Percentiles rank a stretch among this genome's conserved stretches.
Conservation (phyloP, 805 yeast genomes). For the Candida hungchunana region DNA sequence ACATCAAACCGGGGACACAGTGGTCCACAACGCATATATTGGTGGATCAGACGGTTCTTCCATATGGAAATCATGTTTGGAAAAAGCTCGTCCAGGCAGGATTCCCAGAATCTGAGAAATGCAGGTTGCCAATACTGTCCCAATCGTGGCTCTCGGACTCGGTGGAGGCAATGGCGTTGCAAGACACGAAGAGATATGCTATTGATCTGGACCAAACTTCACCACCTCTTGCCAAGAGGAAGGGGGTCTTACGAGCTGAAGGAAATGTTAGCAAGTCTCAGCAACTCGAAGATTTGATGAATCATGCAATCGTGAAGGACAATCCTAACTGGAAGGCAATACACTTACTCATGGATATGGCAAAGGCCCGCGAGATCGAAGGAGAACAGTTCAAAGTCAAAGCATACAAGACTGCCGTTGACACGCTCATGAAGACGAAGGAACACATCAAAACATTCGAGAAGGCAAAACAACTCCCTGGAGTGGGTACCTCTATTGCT, state of each 20-base stretch:
- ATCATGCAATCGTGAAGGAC: slow-evolving; percentile 5
- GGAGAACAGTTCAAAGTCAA: slow-evolving; percentile 36
- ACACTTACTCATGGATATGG: slow-evolving; percentile 18
- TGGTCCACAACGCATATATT: slow-evolving; percentile 18
- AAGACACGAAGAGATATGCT: slow-evolving; percentile 5
- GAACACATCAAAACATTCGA: slow-evolving; percentile 29
- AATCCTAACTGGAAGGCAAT: slow-evolving; percentile 25
- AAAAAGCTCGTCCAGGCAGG: slow-evolving; percentile 6
- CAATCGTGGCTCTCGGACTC: slow-evolving; percentile 25
- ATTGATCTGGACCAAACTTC: slow-evolving; percentile 10
- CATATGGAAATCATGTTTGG: slow-evolving; percentile 9
- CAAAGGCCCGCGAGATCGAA: slow-evolving; percentile 16
- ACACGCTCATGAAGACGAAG: slow-evolving; percentile 29
- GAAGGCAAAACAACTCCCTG: slow-evolving; percentile 38
- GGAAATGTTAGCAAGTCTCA: slow-evolving; percentile 7
- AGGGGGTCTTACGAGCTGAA: background rate
- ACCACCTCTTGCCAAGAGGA: slow-evolving; percentile 3
- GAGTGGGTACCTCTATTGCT: slow-evolving; percentile 39
- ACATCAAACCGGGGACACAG: slow-evolving; percentile 1
- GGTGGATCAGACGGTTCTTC: slow-evolving; percentile 17
- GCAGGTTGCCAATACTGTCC: slow-evolving; percentile 7
- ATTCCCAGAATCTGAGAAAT: slow-evolving; percentile 1
- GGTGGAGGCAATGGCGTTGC: slow-evolving; percentile 8
- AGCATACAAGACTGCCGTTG: slow-evolving; percentile 43
- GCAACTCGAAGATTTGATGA: slow-evolving; percentile 7